Evolutionary conservation across 2,329 filamentous ascomycete species (phyloP).

Genomic region (Ophiostoma himal-ulmi): DNA sequence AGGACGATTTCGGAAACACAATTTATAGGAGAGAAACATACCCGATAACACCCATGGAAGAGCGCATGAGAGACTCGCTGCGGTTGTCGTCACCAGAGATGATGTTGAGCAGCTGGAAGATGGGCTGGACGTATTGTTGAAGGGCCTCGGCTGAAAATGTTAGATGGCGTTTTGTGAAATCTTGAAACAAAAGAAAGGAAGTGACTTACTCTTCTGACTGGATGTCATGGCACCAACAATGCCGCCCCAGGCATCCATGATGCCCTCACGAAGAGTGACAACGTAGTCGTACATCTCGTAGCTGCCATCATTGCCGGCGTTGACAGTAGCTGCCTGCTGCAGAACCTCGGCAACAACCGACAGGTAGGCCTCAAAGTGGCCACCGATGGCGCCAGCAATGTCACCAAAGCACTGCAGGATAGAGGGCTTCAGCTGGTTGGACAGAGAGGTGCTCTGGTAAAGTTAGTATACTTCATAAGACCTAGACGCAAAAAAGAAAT

Average conservation of each 20-base stretch:
- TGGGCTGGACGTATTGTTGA: conserved; percentile 71
- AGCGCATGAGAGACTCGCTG: conserved; percentile 84
- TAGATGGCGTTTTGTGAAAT: background rate
- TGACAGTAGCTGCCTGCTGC: conserved; percentile 84
- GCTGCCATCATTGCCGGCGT: conserved; percentile 68
- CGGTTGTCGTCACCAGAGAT: conserved; percentile 79
- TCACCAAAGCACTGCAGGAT: conserved; percentile 98
- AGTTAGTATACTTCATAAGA: conserved; percentile 22
- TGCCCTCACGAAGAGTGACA: conserved; percentile 87
- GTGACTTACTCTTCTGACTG: conserved; percentile 63
- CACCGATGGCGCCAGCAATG: conserved; percentile 88
- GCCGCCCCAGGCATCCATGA: conserved; percentile 98
- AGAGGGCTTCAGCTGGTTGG: conserved; percentile 95
- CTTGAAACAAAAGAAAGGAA: background rate
- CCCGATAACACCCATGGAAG: conserved; percentile 97
- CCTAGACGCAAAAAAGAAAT: conserved; percentile 4
- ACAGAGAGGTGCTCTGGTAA: conserved; percentile 66
- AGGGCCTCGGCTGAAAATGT: conserved; percentile 56
- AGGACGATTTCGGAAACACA: background rate
- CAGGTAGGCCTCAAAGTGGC: conserved; percentile 88
- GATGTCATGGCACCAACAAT: conserved; percentile 91
- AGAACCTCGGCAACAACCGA: conserved; percentile 88
- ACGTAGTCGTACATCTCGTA: conserved; percentile 98
- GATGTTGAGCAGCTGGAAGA: conserved; percentile 79
- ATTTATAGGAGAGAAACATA: conserved; percentile 41